Percentiles rank a stretch among this genome's conserved stretches.
These are phyloP conservation scores for Waltiozyma sp. DNA, from an alignment of 1,139 yeast genomes.

Conservation along the genomic window DNA sequence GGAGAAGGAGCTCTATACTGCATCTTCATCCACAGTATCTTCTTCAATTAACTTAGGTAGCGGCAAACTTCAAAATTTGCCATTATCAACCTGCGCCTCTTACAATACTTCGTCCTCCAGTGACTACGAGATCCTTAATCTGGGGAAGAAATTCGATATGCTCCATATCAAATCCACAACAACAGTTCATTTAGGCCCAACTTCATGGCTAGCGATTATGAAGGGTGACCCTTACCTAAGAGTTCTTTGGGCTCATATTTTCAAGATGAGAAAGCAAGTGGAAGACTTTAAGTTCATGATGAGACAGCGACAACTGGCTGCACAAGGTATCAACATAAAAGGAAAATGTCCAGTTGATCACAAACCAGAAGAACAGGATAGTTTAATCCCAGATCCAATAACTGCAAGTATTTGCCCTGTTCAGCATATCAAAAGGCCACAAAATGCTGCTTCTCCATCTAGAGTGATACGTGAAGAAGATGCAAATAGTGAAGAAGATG, in stretches of 20 bases:
- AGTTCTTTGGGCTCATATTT: slow-evolving; percentile 39
- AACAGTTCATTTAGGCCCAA: slow-evolving; percentile 38
- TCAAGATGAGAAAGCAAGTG: slow-evolving; percentile 35
- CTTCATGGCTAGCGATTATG: slow-evolving; percentile 43
- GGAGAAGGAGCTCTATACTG: slow-evolving; percentile 8
- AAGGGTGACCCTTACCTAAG: slow-evolving; percentile 41
- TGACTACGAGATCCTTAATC: slow-evolving; percentile 20
- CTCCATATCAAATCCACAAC: slow-evolving; percentile 38
- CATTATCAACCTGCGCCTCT: not conserved
- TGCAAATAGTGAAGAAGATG: too few species aligned
- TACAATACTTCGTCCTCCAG: not conserved
- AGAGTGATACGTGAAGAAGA: not conserved
- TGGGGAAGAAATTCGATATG: slow-evolving; percentile 37
- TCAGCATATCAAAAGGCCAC: not conserved
- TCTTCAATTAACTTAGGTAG: slow-evolving; percentile 2
- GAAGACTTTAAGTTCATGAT: slow-evolving; percentile 14
- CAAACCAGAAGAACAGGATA: not conserved
- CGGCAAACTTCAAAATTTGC: not conserved
- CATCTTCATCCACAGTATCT: slow-evolving; percentile 1
- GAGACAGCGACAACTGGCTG: not conserved
- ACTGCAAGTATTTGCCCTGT: not conserved
- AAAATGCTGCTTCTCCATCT: not conserved
- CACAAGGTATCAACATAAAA: not conserved
- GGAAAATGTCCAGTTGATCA: slow-evolving; percentile 6
- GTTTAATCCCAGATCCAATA: not conserved